Conservation (phyloP, 1,139 yeast genomes). For the Hemisphaericaspora lyxosophila region DNA sequence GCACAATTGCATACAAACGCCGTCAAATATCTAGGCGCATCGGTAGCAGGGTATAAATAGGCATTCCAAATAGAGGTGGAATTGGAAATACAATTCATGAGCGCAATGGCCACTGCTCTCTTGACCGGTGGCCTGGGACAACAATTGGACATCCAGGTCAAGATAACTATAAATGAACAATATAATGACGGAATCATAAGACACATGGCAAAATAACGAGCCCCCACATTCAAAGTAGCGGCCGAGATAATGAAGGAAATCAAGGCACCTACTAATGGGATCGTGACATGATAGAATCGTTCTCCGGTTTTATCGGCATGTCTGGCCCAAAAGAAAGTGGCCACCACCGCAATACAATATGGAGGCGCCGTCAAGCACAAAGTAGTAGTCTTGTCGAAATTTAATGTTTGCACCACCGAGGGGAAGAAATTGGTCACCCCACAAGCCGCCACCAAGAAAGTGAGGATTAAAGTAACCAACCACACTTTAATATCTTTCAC, state of each 20-base stretch:
- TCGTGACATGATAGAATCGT: slow-evolving; percentile 51
- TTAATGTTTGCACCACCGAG: slow-evolving; percentile 55
- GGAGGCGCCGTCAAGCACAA: slow-evolving; percentile 63
- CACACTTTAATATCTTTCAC: slow-evolving; percentile 46
- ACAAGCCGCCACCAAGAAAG: slow-evolving; percentile 55
- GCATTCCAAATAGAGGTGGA: slow-evolving; percentile 57
- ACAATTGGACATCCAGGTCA: slow-evolving; percentile 58
- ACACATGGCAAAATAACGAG: slow-evolving; percentile 62
- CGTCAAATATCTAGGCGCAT: slow-evolving; percentile 44
- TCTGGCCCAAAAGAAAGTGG: slow-evolving; percentile 54
- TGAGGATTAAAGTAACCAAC: slow-evolving; percentile 44
- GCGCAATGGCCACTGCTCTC: slow-evolving; percentile 52
- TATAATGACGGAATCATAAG: slow-evolving; percentile 59
- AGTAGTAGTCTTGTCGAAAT: slow-evolving; percentile 49
- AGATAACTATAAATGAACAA: slow-evolving; percentile 54
- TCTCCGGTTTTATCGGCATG: slow-evolving; percentile 61
- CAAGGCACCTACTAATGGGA: slow-evolving; percentile 46
- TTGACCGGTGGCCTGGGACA: slow-evolving; percentile 54
- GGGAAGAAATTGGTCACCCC: slow-evolving; percentile 66
- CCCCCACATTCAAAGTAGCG: slow-evolving; percentile 55
- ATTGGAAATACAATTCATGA: slow-evolving; percentile 53
- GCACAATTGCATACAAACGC: slow-evolving; percentile 53
- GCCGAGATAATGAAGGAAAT: slow-evolving; percentile 55
- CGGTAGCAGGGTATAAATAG: slow-evolving; percentile 43
- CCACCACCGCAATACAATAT: slow-evolving; percentile 52